Evolutionary conservation across 306 rosid species (phyloP).

Genomic region (Ammopiptanthus mongolicus): DNA sequence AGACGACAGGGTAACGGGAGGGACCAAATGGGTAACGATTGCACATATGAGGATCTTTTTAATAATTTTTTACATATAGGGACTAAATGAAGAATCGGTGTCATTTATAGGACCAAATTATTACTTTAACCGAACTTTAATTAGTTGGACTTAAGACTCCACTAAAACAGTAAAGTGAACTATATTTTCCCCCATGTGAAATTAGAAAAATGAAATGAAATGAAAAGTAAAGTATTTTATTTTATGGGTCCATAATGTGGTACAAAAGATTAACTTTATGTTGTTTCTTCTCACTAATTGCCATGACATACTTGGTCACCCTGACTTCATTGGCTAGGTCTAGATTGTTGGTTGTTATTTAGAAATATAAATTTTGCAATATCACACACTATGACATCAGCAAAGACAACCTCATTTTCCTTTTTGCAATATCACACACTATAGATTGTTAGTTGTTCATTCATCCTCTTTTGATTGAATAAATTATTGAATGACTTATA

Average conservation of each 20-base stretch:
- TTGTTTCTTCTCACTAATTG: neutral
- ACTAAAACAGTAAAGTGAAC: neutral
- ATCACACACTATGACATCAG: neutral
- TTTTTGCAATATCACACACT: no score
- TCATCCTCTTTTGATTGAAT: no score
- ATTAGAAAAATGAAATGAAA: neutral
- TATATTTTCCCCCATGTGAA: neutral
- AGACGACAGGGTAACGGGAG: no score
- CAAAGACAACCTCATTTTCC: neutral
- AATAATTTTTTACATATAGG: no score
- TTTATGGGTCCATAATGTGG: neutral
- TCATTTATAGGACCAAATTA: no score
- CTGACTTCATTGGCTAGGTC: neutral
- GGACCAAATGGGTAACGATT: no score
- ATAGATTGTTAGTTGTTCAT: no score
- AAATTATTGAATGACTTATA: no score
- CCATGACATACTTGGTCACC: neutral
- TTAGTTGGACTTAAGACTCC: neutral
- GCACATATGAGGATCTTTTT: no score
- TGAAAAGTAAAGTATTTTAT: neutral
- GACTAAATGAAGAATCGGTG: no score
- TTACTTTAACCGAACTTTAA: no score
- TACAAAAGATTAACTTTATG: neutral
- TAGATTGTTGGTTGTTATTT: neutral
- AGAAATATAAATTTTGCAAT: neutral